Percentiles rank a stretch among this genome's conserved stretches.
Conservation (phyloP, 768 basidiomycete species). For the Austroboletus festivus region DNA sequence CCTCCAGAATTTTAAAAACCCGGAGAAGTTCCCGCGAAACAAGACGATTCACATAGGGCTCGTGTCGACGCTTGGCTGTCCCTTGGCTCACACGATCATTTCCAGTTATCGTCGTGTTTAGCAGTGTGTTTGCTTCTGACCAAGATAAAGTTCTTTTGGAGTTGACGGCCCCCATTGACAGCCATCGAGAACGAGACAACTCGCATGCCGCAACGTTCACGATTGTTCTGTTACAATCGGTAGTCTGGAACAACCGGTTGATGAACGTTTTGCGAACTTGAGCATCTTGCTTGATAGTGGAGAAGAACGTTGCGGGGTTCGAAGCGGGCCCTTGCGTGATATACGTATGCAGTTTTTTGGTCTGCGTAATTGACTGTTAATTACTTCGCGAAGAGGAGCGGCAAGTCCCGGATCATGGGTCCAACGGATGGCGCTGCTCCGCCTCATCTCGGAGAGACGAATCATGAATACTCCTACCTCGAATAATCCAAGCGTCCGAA, state of each 20-base stretch:
- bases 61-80: not conserved
- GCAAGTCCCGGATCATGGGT: conserved; percentile 1
- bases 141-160: conserved; percentile 2
- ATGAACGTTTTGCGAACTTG: conserved; percentile 7
- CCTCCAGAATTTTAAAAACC: not conserved
- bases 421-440: not conserved
- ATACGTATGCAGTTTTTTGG: not conserved
- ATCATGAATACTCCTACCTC: too few relatives aligned
- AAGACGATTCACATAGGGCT: not conserved
- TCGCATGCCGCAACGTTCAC: not conserved
- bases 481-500: not conserved
- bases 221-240: conserved; percentile 1
- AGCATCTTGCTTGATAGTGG: conserved; percentile 16
- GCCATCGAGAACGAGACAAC: not conserved
- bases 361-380: not conserved
- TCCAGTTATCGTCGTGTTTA: too few relatives aligned
- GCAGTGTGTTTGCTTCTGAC: too few relatives aligned
- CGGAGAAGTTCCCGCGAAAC: conserved; percentile 17
- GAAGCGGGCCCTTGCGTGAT: conserved; percentile 15
- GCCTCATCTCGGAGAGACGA: not conserved
- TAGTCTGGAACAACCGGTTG: conserved; percentile 5
- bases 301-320: conserved; percentile 27
- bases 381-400: not conserved
- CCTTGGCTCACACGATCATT: conserved; percentile 6
- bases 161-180: conserved; percentile 3